Percentiles rank a stretch among this genome's conserved stretches.
These are phyloP conservation scores for Bretschneidera sinensis DNA, from an alignment of 345 rosid species.

Conservation along the genomic window DNA sequence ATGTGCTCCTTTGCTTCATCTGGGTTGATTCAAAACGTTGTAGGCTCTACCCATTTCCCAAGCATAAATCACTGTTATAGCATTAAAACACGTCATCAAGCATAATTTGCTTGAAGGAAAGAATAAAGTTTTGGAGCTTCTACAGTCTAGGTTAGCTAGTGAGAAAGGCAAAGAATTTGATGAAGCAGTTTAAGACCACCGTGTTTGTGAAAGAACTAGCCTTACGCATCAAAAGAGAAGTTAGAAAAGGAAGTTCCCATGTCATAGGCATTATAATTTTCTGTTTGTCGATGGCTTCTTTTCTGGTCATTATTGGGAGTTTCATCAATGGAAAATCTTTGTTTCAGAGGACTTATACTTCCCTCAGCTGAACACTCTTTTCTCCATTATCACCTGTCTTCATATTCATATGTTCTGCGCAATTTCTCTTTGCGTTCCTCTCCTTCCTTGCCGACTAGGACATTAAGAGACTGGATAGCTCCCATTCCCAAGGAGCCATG, in stretches of 20 bases:
- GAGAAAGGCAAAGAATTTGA: no score
- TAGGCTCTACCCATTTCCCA: background rate
- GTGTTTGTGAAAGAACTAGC: no score
- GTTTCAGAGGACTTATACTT: no score
- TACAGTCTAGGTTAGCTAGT: background rate
- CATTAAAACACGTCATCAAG: background rate
- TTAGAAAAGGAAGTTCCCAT: slow-evolving; percentile 11
- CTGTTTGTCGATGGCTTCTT: slow-evolving; percentile 19
- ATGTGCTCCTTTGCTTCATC: slow-evolving; percentile 13
- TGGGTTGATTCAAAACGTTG: slow-evolving; percentile 8
- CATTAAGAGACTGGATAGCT: slow-evolving; percentile 2
- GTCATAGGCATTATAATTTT: slow-evolving; percentile 9
- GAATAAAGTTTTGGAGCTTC: background rate
- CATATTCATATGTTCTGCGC: slow-evolving; percentile 2
- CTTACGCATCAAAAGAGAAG: no score
- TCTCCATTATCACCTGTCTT: background rate
- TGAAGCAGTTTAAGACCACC: no score
- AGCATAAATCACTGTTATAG: background rate
- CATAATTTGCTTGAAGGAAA: background rate
- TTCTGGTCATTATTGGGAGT: no score
- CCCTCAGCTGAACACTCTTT: slow-evolving; percentile 1
- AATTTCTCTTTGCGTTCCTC: slow-evolving; percentile 13
- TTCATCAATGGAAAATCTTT: no score
- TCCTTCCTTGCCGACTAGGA: background rate
- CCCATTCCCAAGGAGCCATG: slow-evolving; percentile 5